Percentiles rank a stretch among this genome's conserved stretches.
phyloP scores from a whole-genome alignment of 139 green algal genomes.

The Zygnema cylindricum region DNA sequence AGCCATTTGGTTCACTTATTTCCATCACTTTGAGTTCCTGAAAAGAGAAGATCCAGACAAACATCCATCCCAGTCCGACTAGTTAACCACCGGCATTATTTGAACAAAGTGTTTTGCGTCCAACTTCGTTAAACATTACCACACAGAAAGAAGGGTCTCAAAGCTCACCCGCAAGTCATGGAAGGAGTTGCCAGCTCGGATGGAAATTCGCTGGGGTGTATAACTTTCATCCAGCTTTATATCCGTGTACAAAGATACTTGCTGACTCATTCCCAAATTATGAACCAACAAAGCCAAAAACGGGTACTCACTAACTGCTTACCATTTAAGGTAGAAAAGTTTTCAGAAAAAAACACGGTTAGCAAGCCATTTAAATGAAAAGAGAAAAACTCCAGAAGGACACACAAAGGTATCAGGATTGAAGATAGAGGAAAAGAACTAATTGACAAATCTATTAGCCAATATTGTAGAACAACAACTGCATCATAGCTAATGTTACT shows the following conservation, averaged over 20 bases:
- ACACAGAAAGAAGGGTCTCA: background rate
- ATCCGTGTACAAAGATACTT: slow-evolving; percentile 88
- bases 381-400: background rate
- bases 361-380: background rate
- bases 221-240: slow-evolving; percentile 96
- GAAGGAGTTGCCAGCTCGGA: slow-evolving; percentile 81
- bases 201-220: slow-evolving; percentile 85
- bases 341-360: too few relatives aligned
- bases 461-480: background rate
- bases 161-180: slow-evolving; percentile 71
- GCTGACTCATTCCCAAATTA: slow-evolving; percentile 52
- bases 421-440: background rate
- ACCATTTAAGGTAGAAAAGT: too few relatives aligned
- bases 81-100: too few relatives aligned
- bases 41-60: background rate
- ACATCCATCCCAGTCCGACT: background rate
- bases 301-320: background rate
- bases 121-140: background rate
- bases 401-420: background rate
- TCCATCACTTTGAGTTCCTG: slow-evolving; percentile 81
- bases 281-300: background rate
- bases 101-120: too few relatives aligned
- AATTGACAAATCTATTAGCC: background rate
- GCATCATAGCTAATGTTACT: too few relatives aligned
- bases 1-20: slow-evolving; percentile 87